These are phyloP conservation scores for Tolypocladium guangdongense DNA, from an alignment of 2,329 filamentous ascomycete species.

Conservation along the genomic window DNA sequence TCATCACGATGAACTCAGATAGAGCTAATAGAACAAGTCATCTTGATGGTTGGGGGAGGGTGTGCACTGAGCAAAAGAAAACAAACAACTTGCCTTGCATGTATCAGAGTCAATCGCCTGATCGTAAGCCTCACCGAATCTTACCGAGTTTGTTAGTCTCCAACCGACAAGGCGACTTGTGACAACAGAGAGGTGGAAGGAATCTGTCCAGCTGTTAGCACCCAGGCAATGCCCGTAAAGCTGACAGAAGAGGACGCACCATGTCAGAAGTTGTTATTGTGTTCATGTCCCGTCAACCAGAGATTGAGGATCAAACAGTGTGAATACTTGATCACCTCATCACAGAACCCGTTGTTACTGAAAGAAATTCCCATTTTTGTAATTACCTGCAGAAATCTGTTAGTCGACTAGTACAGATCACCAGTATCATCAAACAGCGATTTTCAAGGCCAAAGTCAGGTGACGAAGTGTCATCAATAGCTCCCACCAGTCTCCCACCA, in stretches of 20 bases:
- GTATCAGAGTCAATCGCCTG: background rate
- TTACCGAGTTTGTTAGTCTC: slow-evolving; percentile 1
- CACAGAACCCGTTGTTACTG: slow-evolving; percentile 17
- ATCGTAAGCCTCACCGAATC: background rate
- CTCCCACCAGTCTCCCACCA: slow-evolving; percentile 36
- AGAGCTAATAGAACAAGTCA: slow-evolving; percentile 36
- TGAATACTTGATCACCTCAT: slow-evolving; percentile 45
- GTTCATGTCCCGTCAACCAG: slow-evolving; percentile 37
- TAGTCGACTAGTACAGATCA: slow-evolving; percentile 15
- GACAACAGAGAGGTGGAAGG: background rate
- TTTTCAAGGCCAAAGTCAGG: slow-evolving; percentile 37
- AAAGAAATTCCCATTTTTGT: slow-evolving; percentile 11
- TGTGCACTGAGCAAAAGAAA: background rate
- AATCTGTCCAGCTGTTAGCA: background rate
- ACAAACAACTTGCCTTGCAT: background rate
- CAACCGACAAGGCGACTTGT: background rate
- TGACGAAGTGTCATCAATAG: slow-evolving; percentile 59
- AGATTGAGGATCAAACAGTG: slow-evolving; percentile 44
- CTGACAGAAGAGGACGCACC: slow-evolving; percentile 16
- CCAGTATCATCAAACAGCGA: slow-evolving; percentile 15
- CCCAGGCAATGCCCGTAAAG: background rate
- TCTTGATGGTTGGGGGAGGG: slow-evolving; percentile 28
- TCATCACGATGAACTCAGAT: slow-evolving; percentile 47
- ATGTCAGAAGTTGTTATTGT: slow-evolving; percentile 43
- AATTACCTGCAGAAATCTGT: slow-evolving; percentile 24